Conservation (phyloP, 352 stramenopile species). For the Paralagenidium karlingii region DNA sequence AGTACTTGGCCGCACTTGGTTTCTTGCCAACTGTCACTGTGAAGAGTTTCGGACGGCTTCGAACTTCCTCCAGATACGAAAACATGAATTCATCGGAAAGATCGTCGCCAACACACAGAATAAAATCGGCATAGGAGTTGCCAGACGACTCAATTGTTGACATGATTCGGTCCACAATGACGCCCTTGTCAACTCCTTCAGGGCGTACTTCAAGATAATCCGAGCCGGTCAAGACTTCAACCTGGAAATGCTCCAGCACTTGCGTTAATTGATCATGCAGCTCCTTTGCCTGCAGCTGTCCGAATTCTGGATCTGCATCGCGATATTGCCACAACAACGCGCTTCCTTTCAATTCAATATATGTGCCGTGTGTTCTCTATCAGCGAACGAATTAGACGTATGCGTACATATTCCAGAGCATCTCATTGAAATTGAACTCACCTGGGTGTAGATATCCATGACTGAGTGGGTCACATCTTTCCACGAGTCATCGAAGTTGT, state of each 20-base stretch:
- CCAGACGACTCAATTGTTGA: slow-evolving; percentile 69
- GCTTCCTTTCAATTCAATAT: slow-evolving; percentile 98
- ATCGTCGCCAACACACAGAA: slow-evolving; percentile 96
- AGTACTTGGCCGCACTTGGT: slow-evolving; percentile 94
- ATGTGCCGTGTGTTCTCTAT: slow-evolving; percentile 98
- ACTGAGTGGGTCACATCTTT: slow-evolving; percentile 94
- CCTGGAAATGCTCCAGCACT: slow-evolving; percentile 91
- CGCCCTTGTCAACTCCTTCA: slow-evolving; percentile 97
- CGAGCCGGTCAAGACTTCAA: slow-evolving; percentile 87
- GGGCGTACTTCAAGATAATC: slow-evolving; percentile 92
- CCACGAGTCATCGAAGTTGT: slow-evolving; percentile 93
- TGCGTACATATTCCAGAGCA: background rate
- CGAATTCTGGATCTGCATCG: slow-evolving; percentile 98
- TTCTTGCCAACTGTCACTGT: slow-evolving; percentile 98
- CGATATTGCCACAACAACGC: slow-evolving; percentile 98
- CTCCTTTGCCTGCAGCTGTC: slow-evolving; percentile 96
- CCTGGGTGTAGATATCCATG: slow-evolving; percentile 99
- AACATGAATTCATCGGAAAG: slow-evolving; percentile 99
- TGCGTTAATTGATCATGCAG: slow-evolving; percentile 96
- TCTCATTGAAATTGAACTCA: too few species aligned
- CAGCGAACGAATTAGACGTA: slow-evolving; percentile 2
- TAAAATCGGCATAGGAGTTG: slow-evolving; percentile 89
- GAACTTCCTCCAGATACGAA: slow-evolving; percentile 65
- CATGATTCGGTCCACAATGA: slow-evolving; percentile 94
- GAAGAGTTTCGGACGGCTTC: slow-evolving; percentile 70